Base-by-base conservation (phyloP, 495 filamentous ascomycete genomes). In the Hypomontagnella submonticulosa region DNA sequence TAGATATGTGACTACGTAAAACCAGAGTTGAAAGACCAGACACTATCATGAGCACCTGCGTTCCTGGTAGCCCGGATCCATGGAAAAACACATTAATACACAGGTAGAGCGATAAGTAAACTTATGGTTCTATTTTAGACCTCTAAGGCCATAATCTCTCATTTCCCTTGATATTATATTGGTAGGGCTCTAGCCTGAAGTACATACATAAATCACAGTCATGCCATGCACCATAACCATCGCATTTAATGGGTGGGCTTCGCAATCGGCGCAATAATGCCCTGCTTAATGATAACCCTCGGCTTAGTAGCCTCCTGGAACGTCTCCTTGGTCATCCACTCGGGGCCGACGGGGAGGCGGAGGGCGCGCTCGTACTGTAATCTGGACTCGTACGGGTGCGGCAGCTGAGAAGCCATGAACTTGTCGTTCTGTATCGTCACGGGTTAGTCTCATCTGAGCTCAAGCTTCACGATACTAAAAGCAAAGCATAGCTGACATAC, bases 251-350 rank as follows among this genome's bases (percentile, higher is more conserved):
- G 62, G 15, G 66, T 82, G 11, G 92, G 93, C 78, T 90, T 94
- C 55, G 86, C 82, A 85, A 99, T 92, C 33, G 95, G 90, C 75
- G 86, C 85, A 76, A 97, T 93, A 63, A 98, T 83, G 27, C 95
- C 95, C 79, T 92, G 91, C 82, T 97, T 97, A 77, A 98, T 77
- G 76, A 97, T 84, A 50, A 99, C 84, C 70, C 93, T 87, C 38
- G 95, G 96, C 85, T 94, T 97, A 67, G 93, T 97, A 36, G 85
- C 80, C 55, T 87, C 84, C 78, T 97, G 93, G 81, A 96, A 94
- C 12, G 90, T 92, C 75, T 91, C 86, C 83, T 97, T 98, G 11
- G 95, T 97, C 65, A 85, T 85, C 92, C 93, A 97, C 77, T 99
- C 96, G 1, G 91, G 92, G 6, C 96, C 96, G 27, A 97, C 85